Percentiles rank a stretch among this genome's conserved stretches.
Conservation (phyloP, 805 yeast genomes). For the Candida coquimbonensis region DNA sequence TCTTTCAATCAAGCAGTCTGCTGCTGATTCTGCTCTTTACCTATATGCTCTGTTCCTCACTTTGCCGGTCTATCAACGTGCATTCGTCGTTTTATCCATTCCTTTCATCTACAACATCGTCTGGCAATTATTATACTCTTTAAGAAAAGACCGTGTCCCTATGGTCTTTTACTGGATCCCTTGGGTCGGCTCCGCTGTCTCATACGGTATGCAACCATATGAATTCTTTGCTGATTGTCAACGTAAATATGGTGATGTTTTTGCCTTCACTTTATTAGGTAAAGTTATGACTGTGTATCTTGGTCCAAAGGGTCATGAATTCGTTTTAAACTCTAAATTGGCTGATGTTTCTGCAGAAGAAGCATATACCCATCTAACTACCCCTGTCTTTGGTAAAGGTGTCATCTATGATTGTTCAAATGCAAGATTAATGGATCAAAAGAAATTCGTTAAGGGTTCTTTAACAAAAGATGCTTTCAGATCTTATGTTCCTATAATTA, state of each 20-base stretch:
- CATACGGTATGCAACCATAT: conserved; percentile 91
- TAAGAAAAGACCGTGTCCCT: conserved; percentile 80
- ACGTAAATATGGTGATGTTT: conserved; percentile 83
- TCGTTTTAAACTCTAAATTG: conserved; percentile 83
- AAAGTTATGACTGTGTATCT: conserved; percentile 90
- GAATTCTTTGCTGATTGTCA: conserved; percentile 78
- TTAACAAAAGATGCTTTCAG: conserved; percentile 80
- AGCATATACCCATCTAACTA: conserved; percentile 92
- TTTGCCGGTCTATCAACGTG: conserved; percentile 30
- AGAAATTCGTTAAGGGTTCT: conserved; percentile 90
- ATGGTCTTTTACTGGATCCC: conserved; percentile 90
- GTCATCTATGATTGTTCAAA: conserved; percentile 97
- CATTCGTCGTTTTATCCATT: conserved; percentile 25
- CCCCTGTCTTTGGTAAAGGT: conserved; percentile 98
- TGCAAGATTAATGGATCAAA: conserved; percentile 92
- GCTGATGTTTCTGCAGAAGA: conserved; percentile 93
- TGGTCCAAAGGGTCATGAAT: conserved; percentile 98
- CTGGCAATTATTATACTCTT: conserved; percentile 65
- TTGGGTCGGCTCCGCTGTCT: conserved; percentile 88
- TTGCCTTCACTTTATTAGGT: conserved; percentile 84
- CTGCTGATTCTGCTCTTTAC: conserved; percentile 9
- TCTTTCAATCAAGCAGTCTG: conserved; percentile 9
- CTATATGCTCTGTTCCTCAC: conserved; percentile 22
- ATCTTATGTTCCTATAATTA: conserved; percentile 80
- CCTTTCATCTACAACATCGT: conserved; percentile 61